Evolutionary conservation across 495 filamentous ascomycete genomes (phyloP), one percentile per base, ranked within the genome.

Genomic region (Trichocladium antarcticum): DNA sequence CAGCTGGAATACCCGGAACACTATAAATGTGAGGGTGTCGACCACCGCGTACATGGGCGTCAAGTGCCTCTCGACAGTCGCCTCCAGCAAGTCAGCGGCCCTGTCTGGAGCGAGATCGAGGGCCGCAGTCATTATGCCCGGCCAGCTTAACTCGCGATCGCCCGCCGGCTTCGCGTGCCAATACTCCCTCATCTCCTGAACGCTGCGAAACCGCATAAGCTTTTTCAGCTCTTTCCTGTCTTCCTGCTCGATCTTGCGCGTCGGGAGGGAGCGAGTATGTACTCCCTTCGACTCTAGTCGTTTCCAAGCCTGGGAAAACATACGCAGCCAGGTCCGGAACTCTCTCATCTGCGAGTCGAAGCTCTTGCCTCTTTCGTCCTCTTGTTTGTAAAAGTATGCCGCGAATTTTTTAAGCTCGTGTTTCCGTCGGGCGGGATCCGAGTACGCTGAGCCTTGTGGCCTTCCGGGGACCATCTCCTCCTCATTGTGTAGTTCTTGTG

Each of bases 21-120:
- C 62, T 40, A 83, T 46, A 39, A 74, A 69, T 7, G 66, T 47
- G 17, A 83, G 46, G 44, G 71, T 66, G 56, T 85, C 78, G 28
- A 59, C 59, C 9, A 79, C 59, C 45, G 77, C 68, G 32, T 71
- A 73, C 36, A 67, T 69, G 11, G 71, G 66, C n/a, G 74, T 71
- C 46, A 57, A 64, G 1, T 58, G 47, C 15, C 59, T 47, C 17
- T 64, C 56, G 37, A 75, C 59, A 8, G 72, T 76, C 14, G 71
- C 74, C 34, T 68, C 51, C 6, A 85, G 56, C 42, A 83, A 72
- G 11, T 66, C 59, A 22, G 74, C 57, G 3, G 74, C 59, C 27
- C 57, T 50, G 16, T 63, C 52, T 0, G 72, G 74, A 22, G 62
- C 60, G 41, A 70, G 65, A n/a, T 67, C 55, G 21, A 85, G 53